Percentiles rank a stretch among this genome's conserved stretches.
These are phyloP conservation scores for Metschnikowia shivogae DNA, from an alignment of 805 yeast genomes.

Conservation along the genomic window DNA sequence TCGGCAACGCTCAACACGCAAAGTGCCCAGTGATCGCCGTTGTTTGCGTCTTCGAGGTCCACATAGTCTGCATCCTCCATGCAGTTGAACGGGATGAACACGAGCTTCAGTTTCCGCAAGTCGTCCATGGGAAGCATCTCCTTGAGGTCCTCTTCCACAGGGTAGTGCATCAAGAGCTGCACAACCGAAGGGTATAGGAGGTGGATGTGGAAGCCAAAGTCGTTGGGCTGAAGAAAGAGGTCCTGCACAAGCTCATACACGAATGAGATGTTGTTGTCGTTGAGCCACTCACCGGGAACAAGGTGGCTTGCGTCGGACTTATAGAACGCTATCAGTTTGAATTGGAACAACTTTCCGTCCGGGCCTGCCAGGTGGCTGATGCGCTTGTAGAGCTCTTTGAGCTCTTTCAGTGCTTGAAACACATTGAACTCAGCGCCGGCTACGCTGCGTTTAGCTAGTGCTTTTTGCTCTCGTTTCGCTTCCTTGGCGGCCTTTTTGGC, in stretches of 20 bases:
- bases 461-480: not conserved
- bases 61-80: constrained; percentile 34
- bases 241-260: constrained; percentile 47
- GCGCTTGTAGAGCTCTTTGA: constrained; percentile 5
- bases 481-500: constrained; percentile 3
- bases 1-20: constrained; percentile 50
- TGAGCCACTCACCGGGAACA: constrained; percentile 66
- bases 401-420: constrained; percentile 7
- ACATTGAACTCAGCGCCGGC: constrained; percentile 2
- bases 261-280: constrained; percentile 64
- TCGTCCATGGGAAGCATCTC: constrained; percentile 32
- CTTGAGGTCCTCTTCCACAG: constrained; percentile 35
- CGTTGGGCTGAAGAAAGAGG: constrained; percentile 17
- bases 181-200: constrained; percentile 58
- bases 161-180: constrained; percentile 53
- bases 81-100: constrained; percentile 68
- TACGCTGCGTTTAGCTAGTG: not conserved
- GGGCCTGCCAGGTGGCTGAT: constrained; percentile 10
- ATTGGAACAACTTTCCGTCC: constrained; percentile 40
- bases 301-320: constrained; percentile 55
- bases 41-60: constrained; percentile 53
- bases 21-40: constrained; percentile 78
- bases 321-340: constrained; percentile 55
- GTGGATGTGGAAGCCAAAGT: constrained; percentile 24
- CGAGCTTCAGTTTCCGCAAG: constrained; percentile 35